Base-by-base conservation (phyloP, 345 rosid genomes). In the Citrus maxima region DNA sequence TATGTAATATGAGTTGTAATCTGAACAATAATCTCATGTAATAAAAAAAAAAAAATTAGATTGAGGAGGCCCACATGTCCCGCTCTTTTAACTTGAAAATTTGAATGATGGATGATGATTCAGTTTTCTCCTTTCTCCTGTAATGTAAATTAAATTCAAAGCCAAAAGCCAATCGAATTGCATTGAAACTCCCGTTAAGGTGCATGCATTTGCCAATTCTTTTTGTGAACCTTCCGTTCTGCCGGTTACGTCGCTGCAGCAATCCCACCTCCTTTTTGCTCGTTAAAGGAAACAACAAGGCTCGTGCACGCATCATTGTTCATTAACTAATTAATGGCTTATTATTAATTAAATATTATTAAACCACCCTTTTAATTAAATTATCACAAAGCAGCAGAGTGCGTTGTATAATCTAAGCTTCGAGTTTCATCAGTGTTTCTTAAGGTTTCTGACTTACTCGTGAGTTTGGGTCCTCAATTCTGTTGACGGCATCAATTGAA, bases 181-280 rank as follows among this genome's bases (percentile, higher is more conserved):
- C 80, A 80, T 65, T 76, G 81, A 6, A 46, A 73, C 9, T 54
- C 25, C 76, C 76, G 10, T 78, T 27, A 0, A 2, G 73, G 77
- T 78, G 81, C 79, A 84, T 86, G 75, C 5, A 78, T 56, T 58
- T 28, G 21, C 13, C 32, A 4, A 9, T 64, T 56, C 77, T 75
- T 76, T 72, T 67, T 18, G 16, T 22, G 62, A 79, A n/a, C 74
- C 75, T 30, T 56, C 75, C 67, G 30, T 38, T 9, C 71, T 0
- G 49, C 49, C 1, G 49, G 49, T 10, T 10, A 42, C 49, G 49
- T 32, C 35, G 37, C 37, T 38, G 13, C 71, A 4, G 13, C 71
- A 51, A 18, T 54, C 58, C 58, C 19, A 54, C 4, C 21, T 54
- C 58, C 5, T 54, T 54, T 4, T 14, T 54, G 58, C 22, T 18